Percentiles rank a stretch among this genome's conserved stretches.
Conservation (phyloP, 371 early-diverging fungal species). For the Lichtheimia corymbifera region DNA sequence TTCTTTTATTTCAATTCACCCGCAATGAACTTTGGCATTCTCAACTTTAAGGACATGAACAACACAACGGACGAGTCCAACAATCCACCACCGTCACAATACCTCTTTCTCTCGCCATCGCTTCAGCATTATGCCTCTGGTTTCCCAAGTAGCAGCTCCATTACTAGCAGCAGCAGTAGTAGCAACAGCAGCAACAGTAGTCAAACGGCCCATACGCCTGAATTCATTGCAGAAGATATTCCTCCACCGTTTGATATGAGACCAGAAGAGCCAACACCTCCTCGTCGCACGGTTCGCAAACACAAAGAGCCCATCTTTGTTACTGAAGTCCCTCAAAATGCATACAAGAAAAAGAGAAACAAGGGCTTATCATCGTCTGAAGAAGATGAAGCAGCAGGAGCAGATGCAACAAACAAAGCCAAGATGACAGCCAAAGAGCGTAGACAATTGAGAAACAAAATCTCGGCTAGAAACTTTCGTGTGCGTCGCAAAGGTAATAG, state of each 20-base stretch:
- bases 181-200: background rate
- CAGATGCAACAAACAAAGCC: conserved; percentile 31
- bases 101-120: too few species aligned
- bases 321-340: conserved; percentile 23
- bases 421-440: conserved; percentile 80
- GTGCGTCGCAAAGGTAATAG: conserved; percentile 80
- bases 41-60: too few species aligned
- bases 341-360: conserved; percentile 22
- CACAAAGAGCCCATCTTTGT: conserved; percentile 23
- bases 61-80: too few species aligned
- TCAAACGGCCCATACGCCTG: background rate
- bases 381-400: conserved; percentile 15
- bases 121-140: too few species aligned
- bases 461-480: conserved; percentile 88
- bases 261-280: background rate
- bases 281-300: background rate
- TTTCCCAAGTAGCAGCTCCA: background rate
- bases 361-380: conserved; percentile 4
- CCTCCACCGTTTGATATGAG: too few species aligned
- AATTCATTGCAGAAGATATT: too few species aligned
- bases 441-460: conserved; percentile 85
- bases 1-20: too few species aligned
- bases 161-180: background rate
- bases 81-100: too few species aligned
- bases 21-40: too few species aligned